These are phyloP conservation scores for Guyanaporus albipodus DNA, from an alignment of 768 basidiomycete genomes.

Conservation along the genomic window DNA sequence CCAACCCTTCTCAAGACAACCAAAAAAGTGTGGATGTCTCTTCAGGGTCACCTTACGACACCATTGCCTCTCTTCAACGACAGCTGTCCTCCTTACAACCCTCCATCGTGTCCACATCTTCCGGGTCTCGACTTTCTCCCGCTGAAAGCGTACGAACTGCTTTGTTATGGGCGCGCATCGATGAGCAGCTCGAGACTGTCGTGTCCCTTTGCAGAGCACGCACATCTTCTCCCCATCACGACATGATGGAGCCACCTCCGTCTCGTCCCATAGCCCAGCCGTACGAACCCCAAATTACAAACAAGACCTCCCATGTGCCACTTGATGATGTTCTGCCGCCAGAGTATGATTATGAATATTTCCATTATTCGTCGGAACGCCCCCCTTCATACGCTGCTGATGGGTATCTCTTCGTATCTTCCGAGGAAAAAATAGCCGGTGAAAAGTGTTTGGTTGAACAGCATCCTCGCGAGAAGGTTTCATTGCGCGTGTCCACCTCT, in stretches of 20 bases:
- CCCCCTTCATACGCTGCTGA: constrained; percentile 27
- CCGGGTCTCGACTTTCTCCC: constrained; percentile 32
- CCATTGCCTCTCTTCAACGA: constrained; percentile 59
- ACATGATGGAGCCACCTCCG: constrained; percentile 21
- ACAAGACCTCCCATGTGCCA: constrained; percentile 5
- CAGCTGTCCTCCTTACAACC: constrained; percentile 67
- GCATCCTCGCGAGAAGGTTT: constrained; percentile 22
- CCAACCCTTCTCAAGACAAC: constrained; percentile 4
- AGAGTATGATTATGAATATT: constrained; percentile 44
- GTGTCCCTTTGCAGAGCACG: constrained; percentile 63
- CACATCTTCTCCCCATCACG: constrained; percentile 20
- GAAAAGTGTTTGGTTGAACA: constrained; percentile 9
- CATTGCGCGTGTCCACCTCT: constrained; percentile 2
- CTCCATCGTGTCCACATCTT: constrained; percentile 3
- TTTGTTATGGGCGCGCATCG: constrained; percentile 72
- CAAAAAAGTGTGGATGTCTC: not conserved
- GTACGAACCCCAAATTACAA: constrained; percentile 35
- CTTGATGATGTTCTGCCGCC: constrained; percentile 42
- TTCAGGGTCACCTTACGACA: constrained; percentile 30
- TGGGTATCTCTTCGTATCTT: not conserved
- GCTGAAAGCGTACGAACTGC: constrained; percentile 53
- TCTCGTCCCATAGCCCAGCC: constrained; percentile 4
- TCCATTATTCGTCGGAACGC: constrained; percentile 14
- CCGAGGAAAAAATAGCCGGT: constrained; percentile 7
- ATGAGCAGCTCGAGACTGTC: constrained; percentile 68